Conservation (phyloP, 495 filamentous ascomycete species). For the Lophiostoma macrostomum region DNA sequence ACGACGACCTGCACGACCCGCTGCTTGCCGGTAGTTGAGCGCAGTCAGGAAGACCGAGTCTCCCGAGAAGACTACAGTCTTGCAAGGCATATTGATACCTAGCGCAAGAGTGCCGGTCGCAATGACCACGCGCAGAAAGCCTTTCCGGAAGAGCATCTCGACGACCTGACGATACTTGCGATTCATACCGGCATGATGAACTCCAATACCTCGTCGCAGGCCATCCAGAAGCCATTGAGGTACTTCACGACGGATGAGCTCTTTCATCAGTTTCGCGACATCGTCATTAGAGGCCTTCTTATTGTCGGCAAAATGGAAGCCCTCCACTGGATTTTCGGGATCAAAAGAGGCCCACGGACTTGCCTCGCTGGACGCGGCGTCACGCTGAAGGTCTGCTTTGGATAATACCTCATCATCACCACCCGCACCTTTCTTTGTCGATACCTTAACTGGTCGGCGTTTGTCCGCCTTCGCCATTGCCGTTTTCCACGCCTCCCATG, state of each 20-base stretch:
- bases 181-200: slow-evolving; percentile 79
- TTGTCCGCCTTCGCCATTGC: slow-evolving; percentile 43
- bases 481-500: slow-evolving; percentile 51
- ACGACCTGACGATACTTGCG: slow-evolving; percentile 68
- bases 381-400: slow-evolving; percentile 52
- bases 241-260: slow-evolving; percentile 49
- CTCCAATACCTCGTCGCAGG: slow-evolving; percentile 63
- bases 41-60: slow-evolving; percentile 70
- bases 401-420: slow-evolving; percentile 47
- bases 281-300: slow-evolving; percentile 54
- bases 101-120: slow-evolving; percentile 73
- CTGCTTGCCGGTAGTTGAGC: slow-evolving; percentile 70
- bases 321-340: slow-evolving; percentile 57
- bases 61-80: slow-evolving; percentile 73
- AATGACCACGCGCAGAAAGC: slow-evolving; percentile 68
- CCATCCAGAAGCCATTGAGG: slow-evolving; percentile 51
- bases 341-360: slow-evolving; percentile 61
- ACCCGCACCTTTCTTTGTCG: slow-evolving; percentile 37
- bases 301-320: slow-evolving; percentile 63
- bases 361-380: slow-evolving; percentile 52
- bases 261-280: slow-evolving; percentile 47
- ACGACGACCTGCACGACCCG: slow-evolving; percentile 73
- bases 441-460: slow-evolving; percentile 20
- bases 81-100: slow-evolving; percentile 84
- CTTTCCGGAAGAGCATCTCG: slow-evolving; percentile 71